These are phyloP conservation scores for Ceratocystis eucalypticola DNA, from an alignment of 2,329 filamentous ascomycete species.

Conservation along the genomic window DNA sequence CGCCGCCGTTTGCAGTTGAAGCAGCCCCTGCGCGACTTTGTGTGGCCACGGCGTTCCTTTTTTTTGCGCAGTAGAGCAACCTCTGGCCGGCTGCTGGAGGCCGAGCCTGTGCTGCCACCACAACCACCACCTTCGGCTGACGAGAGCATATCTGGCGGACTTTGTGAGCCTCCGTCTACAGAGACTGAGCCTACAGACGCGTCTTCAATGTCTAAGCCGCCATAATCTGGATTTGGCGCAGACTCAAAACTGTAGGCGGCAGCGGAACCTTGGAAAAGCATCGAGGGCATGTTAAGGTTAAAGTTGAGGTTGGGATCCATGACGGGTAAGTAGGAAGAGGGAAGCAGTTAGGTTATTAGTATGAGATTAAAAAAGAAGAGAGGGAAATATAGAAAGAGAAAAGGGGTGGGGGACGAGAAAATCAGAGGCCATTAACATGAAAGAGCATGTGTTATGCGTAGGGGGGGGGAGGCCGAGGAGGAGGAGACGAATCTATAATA, in stretches of 20 bases:
- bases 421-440: slow-evolving; percentile 1
- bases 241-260: slow-evolving; percentile 12
- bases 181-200: slow-evolving; percentile 15
- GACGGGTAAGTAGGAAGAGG: neutral
- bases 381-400: neutral
- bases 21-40: slow-evolving; percentile 51
- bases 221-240: slow-evolving; percentile 10
- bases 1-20: slow-evolving; percentile 54
- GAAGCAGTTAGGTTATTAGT: neutral
- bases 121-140: neutral
- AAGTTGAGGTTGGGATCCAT: slow-evolving; percentile 15
- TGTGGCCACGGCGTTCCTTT: slow-evolving; percentile 45
- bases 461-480: neutral
- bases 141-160: slow-evolving; percentile 11
- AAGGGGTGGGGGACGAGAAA: neutral
- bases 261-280: slow-evolving; percentile 12
- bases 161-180: slow-evolving; percentile 14
- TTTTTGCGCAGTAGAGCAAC: slow-evolving; percentile 10
- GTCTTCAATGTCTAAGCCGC: slow-evolving; percentile 15
- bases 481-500: neutral
- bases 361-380: neutral
- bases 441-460: neutral
- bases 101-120: neutral
- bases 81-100: slow-evolving; percentile 1
- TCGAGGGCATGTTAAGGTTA: slow-evolving; percentile 12